phyloP scores from a whole-genome alignment of 1,284 basidiomycete genomes.

The Chalciporus piperatoides region DNA sequence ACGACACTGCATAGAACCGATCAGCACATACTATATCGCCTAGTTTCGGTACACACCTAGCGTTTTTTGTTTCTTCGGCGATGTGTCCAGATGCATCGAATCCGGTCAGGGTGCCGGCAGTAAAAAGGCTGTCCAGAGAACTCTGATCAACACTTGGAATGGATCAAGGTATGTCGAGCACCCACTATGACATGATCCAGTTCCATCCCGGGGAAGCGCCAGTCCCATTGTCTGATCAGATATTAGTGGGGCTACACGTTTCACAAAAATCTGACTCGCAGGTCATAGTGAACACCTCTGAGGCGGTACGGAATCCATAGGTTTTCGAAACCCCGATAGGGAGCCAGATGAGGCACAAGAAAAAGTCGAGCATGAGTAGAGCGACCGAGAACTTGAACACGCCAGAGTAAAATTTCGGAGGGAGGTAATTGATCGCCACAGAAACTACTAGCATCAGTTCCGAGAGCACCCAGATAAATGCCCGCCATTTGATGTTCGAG shows the following conservation, averaged over 20 bases:
- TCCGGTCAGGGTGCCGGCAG: conserved; percentile 78
- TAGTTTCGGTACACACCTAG: conserved; percentile 44
- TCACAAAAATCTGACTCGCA: conserved; percentile 46
- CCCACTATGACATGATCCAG: conserved; percentile 77
- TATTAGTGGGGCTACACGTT: conserved; percentile 5
- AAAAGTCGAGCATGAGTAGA: conserved; percentile 78
- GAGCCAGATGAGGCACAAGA: conserved; percentile 84
- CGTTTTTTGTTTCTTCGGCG: conserved; percentile 87
- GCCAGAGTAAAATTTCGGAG: conserved; percentile 65
- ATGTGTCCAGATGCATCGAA: conserved; percentile 88
- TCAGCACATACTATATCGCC: not conserved
- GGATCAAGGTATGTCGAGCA: not conserved
- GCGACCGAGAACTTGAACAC: conserved; percentile 72
- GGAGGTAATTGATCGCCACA: conserved; percentile 78
- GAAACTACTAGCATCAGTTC: conserved; percentile 66
- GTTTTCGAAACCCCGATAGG: conserved; percentile 81
- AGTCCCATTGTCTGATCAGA: conserved; percentile 71
- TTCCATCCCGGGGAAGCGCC: conserved; percentile 83
- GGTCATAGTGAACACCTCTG: conserved; percentile 78
- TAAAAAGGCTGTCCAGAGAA: conserved; percentile 59
- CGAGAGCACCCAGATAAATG: conserved; percentile 76
- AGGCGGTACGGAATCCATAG: conserved; percentile 76
- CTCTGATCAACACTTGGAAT: not conserved
- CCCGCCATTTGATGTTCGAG: conserved; percentile 77
- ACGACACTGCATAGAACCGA: conserved; percentile 48